Percentiles rank a stretch among this genome's conserved stretches.
Conservation (phyloP, 345 rosid genomes). For the Diplotaxis tenuifolia region DNA sequence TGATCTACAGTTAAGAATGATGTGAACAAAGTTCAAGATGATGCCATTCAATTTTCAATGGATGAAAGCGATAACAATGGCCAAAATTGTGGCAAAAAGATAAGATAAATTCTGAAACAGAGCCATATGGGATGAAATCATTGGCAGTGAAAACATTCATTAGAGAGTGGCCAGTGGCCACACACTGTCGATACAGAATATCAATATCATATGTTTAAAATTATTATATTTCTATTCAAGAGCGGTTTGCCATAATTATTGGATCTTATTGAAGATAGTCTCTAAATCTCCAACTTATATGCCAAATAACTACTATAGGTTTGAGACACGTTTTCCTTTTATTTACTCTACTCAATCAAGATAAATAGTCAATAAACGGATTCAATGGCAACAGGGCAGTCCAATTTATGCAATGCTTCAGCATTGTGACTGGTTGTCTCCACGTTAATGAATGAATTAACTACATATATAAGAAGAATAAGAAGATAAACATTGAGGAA, state of each 20-base stretch:
- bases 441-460: neutral
- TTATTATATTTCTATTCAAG: neutral
- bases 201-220: too few species aligned
- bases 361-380: neutral
- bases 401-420: neutral
- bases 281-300: neutral
- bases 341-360: neutral
- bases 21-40: neutral
- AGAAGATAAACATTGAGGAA: neutral
- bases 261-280: neutral
- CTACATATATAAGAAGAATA: neutral
- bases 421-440: neutral
- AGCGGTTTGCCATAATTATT: neutral
- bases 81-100: neutral
- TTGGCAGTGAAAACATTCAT: neutral
- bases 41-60: neutral
- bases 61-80: neutral
- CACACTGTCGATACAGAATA: too few species aligned
- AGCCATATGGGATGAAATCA: neutral
- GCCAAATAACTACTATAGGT: neutral
- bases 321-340: neutral
- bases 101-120: neutral
- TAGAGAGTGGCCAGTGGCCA: too few species aligned
- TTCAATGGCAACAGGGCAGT: neutral
- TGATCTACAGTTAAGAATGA: neutral